Percentiles rank a stretch among this genome's conserved stretches.
These are phyloP conservation scores for Xylaria sp. DNA, from an alignment of 2,329 filamentous ascomycete genomes.

Conservation along the genomic window DNA sequence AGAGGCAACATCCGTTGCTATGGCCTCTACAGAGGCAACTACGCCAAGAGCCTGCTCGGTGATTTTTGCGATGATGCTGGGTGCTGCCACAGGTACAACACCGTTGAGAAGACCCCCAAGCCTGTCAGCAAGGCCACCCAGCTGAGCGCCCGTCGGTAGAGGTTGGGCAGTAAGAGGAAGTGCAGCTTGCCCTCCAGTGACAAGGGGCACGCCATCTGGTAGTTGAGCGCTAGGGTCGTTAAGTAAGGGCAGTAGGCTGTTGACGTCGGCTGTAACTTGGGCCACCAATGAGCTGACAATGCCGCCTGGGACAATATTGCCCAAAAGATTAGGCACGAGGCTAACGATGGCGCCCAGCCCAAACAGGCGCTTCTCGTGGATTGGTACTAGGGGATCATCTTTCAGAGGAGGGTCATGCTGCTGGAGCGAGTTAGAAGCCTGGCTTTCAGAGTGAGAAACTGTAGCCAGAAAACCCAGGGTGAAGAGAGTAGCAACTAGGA, in stretches of 20 bases:
- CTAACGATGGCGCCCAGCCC: slow-evolving; percentile 24
- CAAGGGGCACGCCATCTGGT: slow-evolving; percentile 28
- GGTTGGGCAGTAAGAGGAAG: slow-evolving; percentile 26
- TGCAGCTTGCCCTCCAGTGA: slow-evolving; percentile 21
- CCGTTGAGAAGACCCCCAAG: slow-evolving; percentile 29
- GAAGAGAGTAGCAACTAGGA: slow-evolving; percentile 29
- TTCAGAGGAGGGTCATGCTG: slow-evolving; percentile 3
- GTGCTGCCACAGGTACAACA: slow-evolving; percentile 22
- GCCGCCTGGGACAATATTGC: slow-evolving; percentile 23
- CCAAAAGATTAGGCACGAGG: slow-evolving; percentile 22
- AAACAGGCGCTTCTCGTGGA: slow-evolving; percentile 27
- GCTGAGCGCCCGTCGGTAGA: slow-evolving; percentile 22
- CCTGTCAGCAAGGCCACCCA: slow-evolving; percentile 24
- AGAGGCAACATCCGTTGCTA: slow-evolving; percentile 34
- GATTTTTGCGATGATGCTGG: slow-evolving; percentile 29
- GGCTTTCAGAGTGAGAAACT: slow-evolving; percentile 15
- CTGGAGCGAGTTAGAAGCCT: slow-evolving; percentile 13
- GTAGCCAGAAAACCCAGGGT: slow-evolving; percentile 26
- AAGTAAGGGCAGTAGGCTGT: slow-evolving; percentile 20
- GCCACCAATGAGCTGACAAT: slow-evolving; percentile 23
- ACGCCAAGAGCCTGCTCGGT: slow-evolving; percentile 30
- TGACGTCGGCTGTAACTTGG: slow-evolving; percentile 27
- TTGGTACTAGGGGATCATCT: neutral
- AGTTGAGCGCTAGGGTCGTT: slow-evolving; percentile 18
- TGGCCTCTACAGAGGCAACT: slow-evolving; percentile 28